Evolutionary conservation across 805 yeast genomes (phyloP), one percentile per base, ranked within the genome.

Genomic region (Candida xyloterini): DNA sequence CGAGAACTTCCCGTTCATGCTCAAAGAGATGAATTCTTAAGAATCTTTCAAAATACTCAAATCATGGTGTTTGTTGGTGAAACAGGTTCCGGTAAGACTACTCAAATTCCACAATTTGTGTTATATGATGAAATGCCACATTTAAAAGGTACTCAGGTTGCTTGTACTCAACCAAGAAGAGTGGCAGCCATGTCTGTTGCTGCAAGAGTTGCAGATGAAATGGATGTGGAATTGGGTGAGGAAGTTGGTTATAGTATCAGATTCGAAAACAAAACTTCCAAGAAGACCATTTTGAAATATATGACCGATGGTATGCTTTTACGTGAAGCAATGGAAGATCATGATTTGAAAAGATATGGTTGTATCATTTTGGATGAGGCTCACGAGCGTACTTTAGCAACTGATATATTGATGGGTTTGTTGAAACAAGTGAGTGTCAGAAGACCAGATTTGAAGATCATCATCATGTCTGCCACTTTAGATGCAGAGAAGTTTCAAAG

Each of bases 141-240:
- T 56, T 68, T 88, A 50, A 67, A 68, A 37, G 90, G 91, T 5
- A 80, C 80, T 11, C 91, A 82, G 65, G 91, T 91, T 39, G 98
- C 96, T 1, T 90, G 96, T 79, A 90, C 98, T 0, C 91, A 76
- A 65, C 99, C 99, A 13, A 80, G 99, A 70, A 81, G 99, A 67
- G 98, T 91, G 51, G 99, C 99, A 14, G 98, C 99, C 13, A 91
- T 90, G 97, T 85, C 95, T 40, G 98, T 90, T 43, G 98, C 98
- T 15, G 82, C 85, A 49, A 84, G 99, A 71, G 99, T 91, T 38
- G 96, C 98, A 3, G 95, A 88, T 57, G 99, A 91, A 65, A 79
- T 90, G 93, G 98, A 90, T 63, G 98, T 91, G 5, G 72, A 76
- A 44, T 67, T 91, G 36, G 99, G 99, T 25, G 84, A 83, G 50